Base-by-base conservation (phyloP, 2,329 filamentous ascomycete species). In the Dothideomycetes sp. region DNA sequence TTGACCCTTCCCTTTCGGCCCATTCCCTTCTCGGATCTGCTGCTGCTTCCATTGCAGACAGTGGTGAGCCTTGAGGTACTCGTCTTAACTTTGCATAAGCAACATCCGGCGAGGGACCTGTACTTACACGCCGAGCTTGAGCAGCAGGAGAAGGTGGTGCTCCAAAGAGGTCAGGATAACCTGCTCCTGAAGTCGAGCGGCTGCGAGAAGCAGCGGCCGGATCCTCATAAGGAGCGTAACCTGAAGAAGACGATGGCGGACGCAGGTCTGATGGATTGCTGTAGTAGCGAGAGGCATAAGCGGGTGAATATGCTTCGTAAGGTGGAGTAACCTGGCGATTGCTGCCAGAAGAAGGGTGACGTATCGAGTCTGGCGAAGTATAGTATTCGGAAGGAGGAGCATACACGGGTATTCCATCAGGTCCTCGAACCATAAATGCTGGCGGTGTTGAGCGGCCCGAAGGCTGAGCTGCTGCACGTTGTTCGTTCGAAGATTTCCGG, bases 381-480 rank as follows among this genome's bases (percentile, higher is more conserved):
- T 49, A 48, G 33, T 55, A 55, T 38, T 53, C 53, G 9, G 46
- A 44, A n/a, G 57, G 33, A 1, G 55, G 54, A 5, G 64, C 53
- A 45, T 69, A 72, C 7, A 64, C 57, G 3, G 64, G 58, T 42
- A 63, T 57, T 38, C 70, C 67, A 50, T 71, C 68, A 25, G 67
- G 61, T 12, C 68, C 64, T 43, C 63, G 59, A 16, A 73, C 53
- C 49, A 71, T 50, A 53, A 70, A 65, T 50, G 69, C 67, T 11
- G 64, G 51, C 16, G 51, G 53, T 27, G 51, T 38, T 17, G 48
- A 25, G n/a, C n/a, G n/a, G 10, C 41, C 45, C 5, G 44, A 33
- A 10, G 47, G 32, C 31, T 51, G 50, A 33, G 49, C 41, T 1
- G 48, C 48, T 33, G 52, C 49, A 43, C 54, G 39, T 43, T 51